phyloP scores from a whole-genome alignment of 192 early-diverging fungal species.

The Rhizophagus prolifer region DNA sequence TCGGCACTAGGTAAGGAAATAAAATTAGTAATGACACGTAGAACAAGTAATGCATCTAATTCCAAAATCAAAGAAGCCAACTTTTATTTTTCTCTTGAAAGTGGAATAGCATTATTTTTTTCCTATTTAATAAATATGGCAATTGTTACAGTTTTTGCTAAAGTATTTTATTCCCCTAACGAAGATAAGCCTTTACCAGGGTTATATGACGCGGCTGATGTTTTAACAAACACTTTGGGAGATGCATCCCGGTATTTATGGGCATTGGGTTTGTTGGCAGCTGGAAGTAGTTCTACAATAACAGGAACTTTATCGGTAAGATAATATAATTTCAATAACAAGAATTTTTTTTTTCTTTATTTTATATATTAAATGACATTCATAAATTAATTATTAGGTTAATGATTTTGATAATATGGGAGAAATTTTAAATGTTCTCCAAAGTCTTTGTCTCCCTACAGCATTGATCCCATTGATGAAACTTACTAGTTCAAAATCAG shows the following conservation, averaged over 20 bases:
- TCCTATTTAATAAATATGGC: conserved; percentile 70
- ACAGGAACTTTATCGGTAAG: conserved; percentile 77
- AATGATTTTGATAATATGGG: conserved; percentile 62
- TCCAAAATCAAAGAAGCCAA: conserved; percentile 63
- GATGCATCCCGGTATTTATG: conserved; percentile 64
- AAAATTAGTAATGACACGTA: conserved; percentile 33
- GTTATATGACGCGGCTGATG: conserved; percentile 60
- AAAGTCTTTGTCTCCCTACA: conserved; percentile 66
- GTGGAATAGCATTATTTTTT: conserved; percentile 55
- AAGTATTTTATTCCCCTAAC: conserved; percentile 39
- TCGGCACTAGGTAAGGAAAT: conserved; percentile 37
- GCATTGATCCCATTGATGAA: conserved; percentile 66
- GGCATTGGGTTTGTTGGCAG: conserved; percentile 77
- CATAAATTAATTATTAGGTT: conserved; percentile 18
- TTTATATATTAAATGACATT: background rate
- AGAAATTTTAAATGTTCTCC: conserved; percentile 67
- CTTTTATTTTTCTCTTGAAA: conserved; percentile 66
- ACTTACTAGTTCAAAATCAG: conserved; percentile 45
- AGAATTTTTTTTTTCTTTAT: background rate
- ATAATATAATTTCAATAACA: background rate
- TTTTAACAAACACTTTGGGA: conserved; percentile 60
- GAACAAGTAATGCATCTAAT: conserved; percentile 36
- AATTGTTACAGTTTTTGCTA: conserved; percentile 68
- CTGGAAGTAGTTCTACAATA: conserved; percentile 83
- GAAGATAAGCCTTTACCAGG: conserved; percentile 47